A percentile compares a stretch with the other conserved stretches of the same genome.
phyloP scores from a whole-genome alignment of 2,329 filamentous ascomycete genomes.

The Fusarium siculi region DNA sequence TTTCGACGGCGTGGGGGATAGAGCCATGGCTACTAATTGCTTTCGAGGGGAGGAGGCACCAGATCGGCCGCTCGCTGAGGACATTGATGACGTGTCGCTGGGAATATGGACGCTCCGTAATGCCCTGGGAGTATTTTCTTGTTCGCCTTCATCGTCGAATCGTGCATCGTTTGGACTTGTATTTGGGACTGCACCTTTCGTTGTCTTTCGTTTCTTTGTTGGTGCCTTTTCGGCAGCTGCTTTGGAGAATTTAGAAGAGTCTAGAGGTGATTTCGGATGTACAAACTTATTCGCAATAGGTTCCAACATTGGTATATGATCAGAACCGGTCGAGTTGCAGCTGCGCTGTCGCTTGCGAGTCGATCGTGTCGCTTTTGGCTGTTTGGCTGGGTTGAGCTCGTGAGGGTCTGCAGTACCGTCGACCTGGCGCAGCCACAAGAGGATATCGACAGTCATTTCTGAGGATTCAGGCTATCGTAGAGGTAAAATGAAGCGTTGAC shows the following conservation, averaged over 20 bases:
- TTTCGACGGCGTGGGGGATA: background rate
- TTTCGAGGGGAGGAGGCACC: background rate
- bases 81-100: background rate
- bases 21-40: background rate
- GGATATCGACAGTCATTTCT: background rate
- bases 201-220: background rate
- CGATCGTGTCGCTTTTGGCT: background rate
- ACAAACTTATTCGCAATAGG: background rate
- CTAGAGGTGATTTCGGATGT: background rate
- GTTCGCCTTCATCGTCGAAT: background rate
- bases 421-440: background rate
- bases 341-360: background rate
- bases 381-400: background rate
- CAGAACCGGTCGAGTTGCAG: background rate
- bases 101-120: background rate
- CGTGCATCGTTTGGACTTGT: background rate
- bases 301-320: no score
- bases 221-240: background rate
- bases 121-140: background rate
- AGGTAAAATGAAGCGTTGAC: fast-evolving
- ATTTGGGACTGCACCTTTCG: background rate
- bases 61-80: background rate
- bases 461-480: fast-evolving
- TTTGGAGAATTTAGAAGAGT: background rate
- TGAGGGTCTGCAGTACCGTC: background rate